Conservation (phyloP, 2,329 filamentous ascomycete genomes). For the Verticillium zaregamsianum region DNA sequence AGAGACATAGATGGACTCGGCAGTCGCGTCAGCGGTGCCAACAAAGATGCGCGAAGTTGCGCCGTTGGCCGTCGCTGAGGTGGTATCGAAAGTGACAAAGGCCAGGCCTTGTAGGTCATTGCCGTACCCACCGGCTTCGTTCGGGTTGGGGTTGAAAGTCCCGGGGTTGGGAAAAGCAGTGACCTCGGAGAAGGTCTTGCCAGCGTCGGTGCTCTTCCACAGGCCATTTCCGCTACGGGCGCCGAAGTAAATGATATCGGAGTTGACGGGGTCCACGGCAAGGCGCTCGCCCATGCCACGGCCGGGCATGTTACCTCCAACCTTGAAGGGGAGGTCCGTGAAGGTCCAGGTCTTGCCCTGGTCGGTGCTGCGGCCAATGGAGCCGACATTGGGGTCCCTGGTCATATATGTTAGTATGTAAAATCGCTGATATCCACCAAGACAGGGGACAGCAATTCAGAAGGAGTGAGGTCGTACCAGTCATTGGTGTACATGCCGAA, state of each 20-base stretch:
- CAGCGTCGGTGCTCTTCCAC: slow-evolving; percentile 54
- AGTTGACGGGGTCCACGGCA: slow-evolving; percentile 53
- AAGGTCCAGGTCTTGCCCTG: slow-evolving; percentile 47
- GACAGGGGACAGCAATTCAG: no score
- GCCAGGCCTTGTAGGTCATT: slow-evolving; percentile 42
- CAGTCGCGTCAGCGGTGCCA: slow-evolving; percentile 47
- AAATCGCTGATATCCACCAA: neutral
- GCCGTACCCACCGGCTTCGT: slow-evolving; percentile 38
- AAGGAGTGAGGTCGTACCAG: slow-evolving; percentile 30
- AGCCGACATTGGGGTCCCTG: slow-evolving; percentile 49
- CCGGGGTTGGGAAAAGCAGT: slow-evolving; percentile 46
- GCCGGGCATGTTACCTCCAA: slow-evolving; percentile 59
- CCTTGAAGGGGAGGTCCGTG: slow-evolving; percentile 51
- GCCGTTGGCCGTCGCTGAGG: slow-evolving; percentile 37
- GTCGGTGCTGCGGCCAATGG: slow-evolving; percentile 52
- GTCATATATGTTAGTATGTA: neutral
- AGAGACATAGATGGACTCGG: slow-evolving; percentile 49
- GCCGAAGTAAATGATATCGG: slow-evolving; percentile 54
- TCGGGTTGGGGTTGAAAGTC: slow-evolving; percentile 39
- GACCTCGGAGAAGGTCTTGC: slow-evolving; percentile 48
- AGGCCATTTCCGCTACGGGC: slow-evolving; percentile 55
- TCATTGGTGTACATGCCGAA: slow-evolving; percentile 55
- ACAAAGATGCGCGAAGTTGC: slow-evolving; percentile 54
- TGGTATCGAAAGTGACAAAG: slow-evolving; percentile 53
- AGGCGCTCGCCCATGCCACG: slow-evolving; percentile 56